phyloP scores from a whole-genome alignment of 2,329 filamentous ascomycete genomes.

The Talaromyces sp. region DNA sequence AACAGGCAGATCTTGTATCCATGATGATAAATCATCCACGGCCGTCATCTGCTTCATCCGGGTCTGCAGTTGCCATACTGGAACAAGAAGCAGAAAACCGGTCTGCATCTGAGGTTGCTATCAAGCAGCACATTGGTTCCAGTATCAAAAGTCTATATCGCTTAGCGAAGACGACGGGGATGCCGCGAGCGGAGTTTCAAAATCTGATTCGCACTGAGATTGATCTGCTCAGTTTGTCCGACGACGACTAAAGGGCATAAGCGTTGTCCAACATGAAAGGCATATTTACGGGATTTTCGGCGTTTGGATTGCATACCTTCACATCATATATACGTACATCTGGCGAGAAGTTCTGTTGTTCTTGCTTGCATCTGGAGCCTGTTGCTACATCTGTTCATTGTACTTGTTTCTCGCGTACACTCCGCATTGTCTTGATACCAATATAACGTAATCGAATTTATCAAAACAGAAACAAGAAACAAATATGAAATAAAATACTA shows the following conservation, averaged over 20 bases:
- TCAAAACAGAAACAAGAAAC: not conserved
- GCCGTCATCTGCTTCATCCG: slow-evolving; percentile 40
- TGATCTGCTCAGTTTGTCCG: slow-evolving; percentile 53
- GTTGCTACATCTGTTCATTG: not conserved
- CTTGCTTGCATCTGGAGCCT: slow-evolving; percentile 3
- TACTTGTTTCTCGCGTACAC: not conserved
- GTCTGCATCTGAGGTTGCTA: slow-evolving; percentile 54
- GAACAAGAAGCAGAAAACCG: slow-evolving; percentile 50
- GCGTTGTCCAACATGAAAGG: not conserved
- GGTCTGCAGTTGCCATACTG: slow-evolving; percentile 49
- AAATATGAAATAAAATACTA: too few species aligned
- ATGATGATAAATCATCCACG: slow-evolving; percentile 39
- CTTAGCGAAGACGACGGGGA: slow-evolving; percentile 54
- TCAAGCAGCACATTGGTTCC: slow-evolving; percentile 59
- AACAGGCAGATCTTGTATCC: slow-evolving; percentile 19
- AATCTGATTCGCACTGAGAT: slow-evolving; percentile 55
- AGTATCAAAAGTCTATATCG: slow-evolving; percentile 61
- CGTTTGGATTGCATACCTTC: slow-evolving; percentile 4
- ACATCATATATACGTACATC: not conserved
- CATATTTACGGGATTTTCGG: not conserved
- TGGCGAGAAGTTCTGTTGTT: not conserved
- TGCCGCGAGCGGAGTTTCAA: slow-evolving; percentile 56
- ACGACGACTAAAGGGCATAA: slow-evolving; percentile 35
- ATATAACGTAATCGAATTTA: not conserved
- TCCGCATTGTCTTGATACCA: not conserved